These are phyloP conservation scores for Rhododendron mucronatum DNA, from an alignment of 148 eudicot species.

Conservation along the genomic window DNA sequence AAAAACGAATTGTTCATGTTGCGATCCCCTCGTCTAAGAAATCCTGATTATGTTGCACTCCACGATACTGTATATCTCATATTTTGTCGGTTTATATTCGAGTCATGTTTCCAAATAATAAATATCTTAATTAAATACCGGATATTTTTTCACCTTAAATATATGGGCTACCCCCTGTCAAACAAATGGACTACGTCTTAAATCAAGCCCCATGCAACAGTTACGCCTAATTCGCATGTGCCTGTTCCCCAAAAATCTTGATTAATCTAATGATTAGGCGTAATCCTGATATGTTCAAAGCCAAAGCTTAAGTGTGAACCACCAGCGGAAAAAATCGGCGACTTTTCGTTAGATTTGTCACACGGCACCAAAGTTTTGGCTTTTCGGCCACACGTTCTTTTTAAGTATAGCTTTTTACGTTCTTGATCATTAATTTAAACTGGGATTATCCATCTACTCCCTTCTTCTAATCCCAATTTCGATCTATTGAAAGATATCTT, in stretches of 20 bases:
- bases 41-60: too few species aligned
- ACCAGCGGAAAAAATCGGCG: background rate
- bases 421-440: background rate
- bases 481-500: background rate
- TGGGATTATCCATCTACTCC: background rate
- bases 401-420: background rate
- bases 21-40: too few species aligned
- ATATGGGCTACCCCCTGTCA: background rate
- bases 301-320: background rate
- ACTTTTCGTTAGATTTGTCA: background rate
- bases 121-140: too few species aligned
- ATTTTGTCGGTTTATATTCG: too few species aligned
- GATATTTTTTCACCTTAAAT: too few species aligned
- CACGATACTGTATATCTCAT: too few species aligned
- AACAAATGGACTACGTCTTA: background rate
- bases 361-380: background rate
- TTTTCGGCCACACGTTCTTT: background rate
- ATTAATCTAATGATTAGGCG: background rate
- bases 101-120: too few species aligned
- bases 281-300: background rate
- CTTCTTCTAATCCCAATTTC: too few species aligned
- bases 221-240: background rate
- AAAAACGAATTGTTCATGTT: too few species aligned
- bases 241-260: background rate
- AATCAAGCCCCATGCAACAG: background rate